Evolutionary conservation across 371 early-diverging fungal genomes (phyloP), one percentile per base, ranked within the genome.

Genomic region (Mucor velutinosus): DNA sequence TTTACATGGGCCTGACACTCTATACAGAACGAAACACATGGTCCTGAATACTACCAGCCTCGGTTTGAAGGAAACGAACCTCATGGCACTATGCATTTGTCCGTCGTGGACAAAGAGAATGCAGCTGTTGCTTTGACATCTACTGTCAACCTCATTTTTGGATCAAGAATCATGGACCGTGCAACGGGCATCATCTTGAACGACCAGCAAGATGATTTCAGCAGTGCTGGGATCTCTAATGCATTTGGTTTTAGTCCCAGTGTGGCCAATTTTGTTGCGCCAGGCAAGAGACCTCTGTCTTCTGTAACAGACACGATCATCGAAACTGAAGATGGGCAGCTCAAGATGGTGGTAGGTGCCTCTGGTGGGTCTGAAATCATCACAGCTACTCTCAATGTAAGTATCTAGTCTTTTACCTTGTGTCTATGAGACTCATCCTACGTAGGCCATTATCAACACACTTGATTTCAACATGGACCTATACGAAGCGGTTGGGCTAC

Each of bases 151-250:
- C 81, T 97, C 19, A 70, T 91, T 25, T 99, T 98, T 85, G 99
- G 99, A 4, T 90, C 97, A 11, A 90, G 89, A 41, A 70, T 98
- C n/a, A 88, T 99, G 90, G 97, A 98, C 76, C 89, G 87, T 1
- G 79, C 65, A 21, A 97, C 99, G 0, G 99, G 99, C n/a, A 88
- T 99, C 33, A 93, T 99, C 45, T 82, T 99, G 43, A 99, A 99
- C 81, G 89, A 99, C 75, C 90, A 97, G 71, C 97, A 99, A 92
- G 99, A 99, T 74, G 99, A 99, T 71, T 99, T 99, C 73, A 92
- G 93, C 58, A 93, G 94, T 23, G 95, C 60, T 11, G 62, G 62
- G 1, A 12, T 33, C 7, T 8, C n/a, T 0, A 62, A 62, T 62
- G 49, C 49, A 5, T 62, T 47, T 15, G 62, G 62, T 3, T 62